These are phyloP conservation scores for Silene coronaria DNA, from an alignment of 179 eudicot species.

Conservation along the genomic window DNA sequence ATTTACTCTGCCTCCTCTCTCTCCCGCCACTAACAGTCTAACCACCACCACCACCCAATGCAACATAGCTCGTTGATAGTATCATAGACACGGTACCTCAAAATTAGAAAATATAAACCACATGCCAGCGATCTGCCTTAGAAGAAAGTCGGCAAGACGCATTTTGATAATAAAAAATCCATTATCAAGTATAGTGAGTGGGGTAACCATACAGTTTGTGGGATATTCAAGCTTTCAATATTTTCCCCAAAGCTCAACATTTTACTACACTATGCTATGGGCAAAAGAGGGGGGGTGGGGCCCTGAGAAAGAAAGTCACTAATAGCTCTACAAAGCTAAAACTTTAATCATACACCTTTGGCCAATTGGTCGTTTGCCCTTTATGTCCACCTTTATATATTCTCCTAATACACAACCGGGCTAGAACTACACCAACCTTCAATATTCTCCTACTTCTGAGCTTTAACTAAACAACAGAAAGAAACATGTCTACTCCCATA, in stretches of 20 bases:
- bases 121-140: slow-evolving; percentile 20
- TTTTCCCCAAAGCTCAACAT: slow-evolving; percentile 9
- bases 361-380: slow-evolving; percentile 3
- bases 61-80: not conserved
- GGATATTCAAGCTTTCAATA: slow-evolving; percentile 23
- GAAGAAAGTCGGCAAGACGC: slow-evolving; percentile 31
- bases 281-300: slow-evolving; percentile 14
- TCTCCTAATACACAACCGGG: not conserved
- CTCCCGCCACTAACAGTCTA: slow-evolving; percentile 15
- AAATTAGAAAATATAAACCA: slow-evolving; percentile 11
- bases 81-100: slow-evolving; percentile 17
- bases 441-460: not conserved
- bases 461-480: not conserved
- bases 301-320: not conserved
- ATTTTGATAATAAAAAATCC: slow-evolving; percentile 29
- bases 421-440: slow-evolving; percentile 16
- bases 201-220: slow-evolving; percentile 24
- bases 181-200: slow-evolving; percentile 23
- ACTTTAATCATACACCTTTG: not conserved
- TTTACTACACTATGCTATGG: slow-evolving; percentile 14
- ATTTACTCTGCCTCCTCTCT: not conserved
- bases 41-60: no score
- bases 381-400: slow-evolving; percentile 21
- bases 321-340: slow-evolving; percentile 12
- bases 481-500: slow-evolving; percentile 27